phyloP scores from a whole-genome alignment of 345 rosid species.

The Populus davidiana region DNA sequence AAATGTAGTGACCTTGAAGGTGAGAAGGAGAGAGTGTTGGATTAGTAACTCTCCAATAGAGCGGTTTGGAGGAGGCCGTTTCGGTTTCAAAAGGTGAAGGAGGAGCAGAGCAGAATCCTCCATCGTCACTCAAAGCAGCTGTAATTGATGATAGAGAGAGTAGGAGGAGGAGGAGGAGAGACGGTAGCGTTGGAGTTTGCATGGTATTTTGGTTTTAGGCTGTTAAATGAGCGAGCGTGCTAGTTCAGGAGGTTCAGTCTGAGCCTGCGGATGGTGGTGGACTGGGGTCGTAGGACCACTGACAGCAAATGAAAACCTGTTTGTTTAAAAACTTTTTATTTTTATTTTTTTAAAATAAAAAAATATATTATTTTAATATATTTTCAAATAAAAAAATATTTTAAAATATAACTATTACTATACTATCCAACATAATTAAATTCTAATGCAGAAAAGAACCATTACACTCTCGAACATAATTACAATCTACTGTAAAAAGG shows the following conservation, averaged over 20 bases:
- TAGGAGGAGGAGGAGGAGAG: background rate
- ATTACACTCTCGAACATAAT: no score
- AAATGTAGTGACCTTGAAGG: constrained; percentile 51
- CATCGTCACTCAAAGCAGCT: constrained; percentile 28
- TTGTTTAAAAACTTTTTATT: no score
- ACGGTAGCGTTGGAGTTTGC: background rate
- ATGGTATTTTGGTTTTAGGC: background rate
- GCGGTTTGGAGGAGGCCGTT: constrained; percentile 40
- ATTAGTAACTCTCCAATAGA: constrained; percentile 77
- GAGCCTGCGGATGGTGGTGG: background rate
- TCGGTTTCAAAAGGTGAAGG: constrained; percentile 39
- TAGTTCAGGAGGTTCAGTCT: background rate
- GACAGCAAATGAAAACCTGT: background rate
- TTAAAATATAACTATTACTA: rapidly evolving
- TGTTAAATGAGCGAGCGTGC: background rate
- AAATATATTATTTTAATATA: no score
- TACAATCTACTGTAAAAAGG: no score
- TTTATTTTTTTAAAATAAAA: no score
- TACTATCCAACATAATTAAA: no score
- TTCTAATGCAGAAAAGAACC: no score
- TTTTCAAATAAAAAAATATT: no score
- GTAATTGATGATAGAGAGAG: background rate
- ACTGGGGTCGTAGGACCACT: background rate
- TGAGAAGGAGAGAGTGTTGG: constrained; percentile 92
- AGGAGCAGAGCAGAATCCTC: constrained; percentile 73